Conservation (phyloP, 257 asterid species). For the Jacaranda copaia region DNA sequence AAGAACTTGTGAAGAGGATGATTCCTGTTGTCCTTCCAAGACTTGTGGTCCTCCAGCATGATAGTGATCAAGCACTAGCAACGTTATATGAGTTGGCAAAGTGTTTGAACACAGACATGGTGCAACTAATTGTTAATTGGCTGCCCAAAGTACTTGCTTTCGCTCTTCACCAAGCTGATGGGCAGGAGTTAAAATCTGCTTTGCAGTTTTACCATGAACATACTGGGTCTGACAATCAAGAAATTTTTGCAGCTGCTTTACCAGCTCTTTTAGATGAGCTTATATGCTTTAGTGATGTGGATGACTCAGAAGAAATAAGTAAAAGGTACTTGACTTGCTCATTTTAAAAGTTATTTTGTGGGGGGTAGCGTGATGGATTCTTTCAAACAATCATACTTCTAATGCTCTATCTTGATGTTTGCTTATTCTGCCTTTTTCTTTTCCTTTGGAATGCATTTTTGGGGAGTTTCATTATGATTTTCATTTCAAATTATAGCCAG, state of each 20-base stretch:
- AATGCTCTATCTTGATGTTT: no score
- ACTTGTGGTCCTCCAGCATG: conserved; percentile 70
- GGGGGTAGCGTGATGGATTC: neutral
- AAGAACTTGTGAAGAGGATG: conserved; percentile 85
- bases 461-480: neutral
- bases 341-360: conserved; percentile 1
- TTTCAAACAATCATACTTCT: no score
- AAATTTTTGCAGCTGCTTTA: conserved; percentile 85
- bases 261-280: conserved; percentile 86
- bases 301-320: conserved; percentile 67
- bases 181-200: conserved; percentile 63
- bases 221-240: conserved; percentile 72
- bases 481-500: conserved; percentile 5
- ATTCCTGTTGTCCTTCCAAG: conserved; percentile 94
- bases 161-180: conserved; percentile 86
- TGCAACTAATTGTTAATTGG: conserved; percentile 71
- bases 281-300: conserved; percentile 80
- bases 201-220: conserved; percentile 79
- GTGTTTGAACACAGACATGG: conserved; percentile 73
- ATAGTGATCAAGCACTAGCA: conserved; percentile 63
- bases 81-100: conserved; percentile 76
- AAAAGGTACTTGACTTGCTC: conserved; percentile 59
- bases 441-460: no score
- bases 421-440: no score
- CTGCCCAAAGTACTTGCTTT: conserved; percentile 91